Evolutionary conservation across 257 asterid species (phyloP), one percentile per base, ranked within the genome.

Genomic region (Primulina tabacum): DNA sequence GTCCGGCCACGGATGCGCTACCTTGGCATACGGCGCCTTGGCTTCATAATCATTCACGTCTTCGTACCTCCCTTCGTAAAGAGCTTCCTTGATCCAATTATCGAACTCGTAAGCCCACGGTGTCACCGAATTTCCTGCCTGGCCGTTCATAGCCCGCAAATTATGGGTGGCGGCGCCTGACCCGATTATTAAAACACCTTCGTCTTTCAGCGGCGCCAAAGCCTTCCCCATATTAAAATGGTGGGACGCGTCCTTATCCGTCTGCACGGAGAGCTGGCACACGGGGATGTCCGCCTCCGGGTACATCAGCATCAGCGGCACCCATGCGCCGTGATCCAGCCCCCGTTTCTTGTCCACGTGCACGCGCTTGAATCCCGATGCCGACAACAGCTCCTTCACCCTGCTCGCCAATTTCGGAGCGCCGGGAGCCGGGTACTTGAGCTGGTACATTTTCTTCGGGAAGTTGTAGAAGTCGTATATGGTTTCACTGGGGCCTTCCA

Each of bases 291-390:
- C 90, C 50, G 84, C 86, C n/a, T 68, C 84, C 34, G 90, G 90
- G 62, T 80, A 85, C 90, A 85, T 85, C 62, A 85, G 82, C 90
- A 85, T 85, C 40, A 85, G 82, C 18, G 90, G 90, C 16, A 85
- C 90, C 90, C 90, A 85, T 64, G 90, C 90, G 68, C 90, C 90
- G 76, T 85, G 90, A 61, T 85, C 90, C 62, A 85, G 52, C 35
- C 90, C 90, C 17, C 90, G 87, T n/a, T 75, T 82, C 50, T 56
- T 68, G 59, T 82, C 87, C 30, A 77, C 80, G 74, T 67, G 61
- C 65, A 82, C 87, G 21, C 76, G 47, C 21, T 67, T 77, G 73
- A 85, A 76, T 2, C 87, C 89, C 58, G 89, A 67, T 60, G 21
- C 40, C 10, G 10, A 17, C 5, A 85, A 63, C 60, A 85, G 28